phyloP scores from a whole-genome alignment of 495 filamentous ascomycete species.

The Evansstolkia leycettana region DNA sequence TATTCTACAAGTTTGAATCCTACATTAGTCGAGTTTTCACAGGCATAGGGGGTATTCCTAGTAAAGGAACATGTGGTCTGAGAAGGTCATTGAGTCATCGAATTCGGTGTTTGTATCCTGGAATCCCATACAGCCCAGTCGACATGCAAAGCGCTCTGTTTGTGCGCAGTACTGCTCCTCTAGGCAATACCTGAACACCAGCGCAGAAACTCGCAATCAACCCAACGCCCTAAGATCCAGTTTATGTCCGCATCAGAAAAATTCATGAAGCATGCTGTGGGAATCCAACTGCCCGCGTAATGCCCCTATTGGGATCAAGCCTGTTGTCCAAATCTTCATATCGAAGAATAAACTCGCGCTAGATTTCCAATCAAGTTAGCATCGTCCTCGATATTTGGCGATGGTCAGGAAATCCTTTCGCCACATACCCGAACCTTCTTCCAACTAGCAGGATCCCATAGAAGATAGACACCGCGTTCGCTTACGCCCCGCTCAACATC shows the following conservation, averaged over 20 bases:
- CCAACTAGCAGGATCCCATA: slow-evolving; percentile 81
- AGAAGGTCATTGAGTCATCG: neutral
- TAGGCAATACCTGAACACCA: slow-evolving; percentile 14
- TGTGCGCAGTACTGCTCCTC: slow-evolving; percentile 15
- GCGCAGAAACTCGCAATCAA: slow-evolving; percentile 18
- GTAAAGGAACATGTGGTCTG: too few relatives aligned
- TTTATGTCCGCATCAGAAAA: slow-evolving; percentile 2
- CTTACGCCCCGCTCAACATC: slow-evolving; percentile 47
- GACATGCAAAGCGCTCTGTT: slow-evolving; percentile 19
- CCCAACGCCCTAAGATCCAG: slow-evolving; percentile 20
- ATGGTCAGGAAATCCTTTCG: neutral
- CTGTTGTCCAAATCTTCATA: slow-evolving; percentile 65
- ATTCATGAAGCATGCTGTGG: slow-evolving; percentile 31
- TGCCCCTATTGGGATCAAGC: slow-evolving; percentile 26
- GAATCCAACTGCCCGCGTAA: slow-evolving; percentile 22
- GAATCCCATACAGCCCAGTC: slow-evolving; percentile 6
- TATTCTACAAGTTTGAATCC: too few relatives aligned
- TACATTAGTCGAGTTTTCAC: too few relatives aligned
- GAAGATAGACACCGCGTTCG: slow-evolving; percentile 78
- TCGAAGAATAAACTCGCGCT: slow-evolving; percentile 70
- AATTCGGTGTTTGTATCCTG: neutral
- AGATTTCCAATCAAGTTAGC: too few relatives aligned
- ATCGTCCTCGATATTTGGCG: too few relatives aligned
- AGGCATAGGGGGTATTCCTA: too few relatives aligned
- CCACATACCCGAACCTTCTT: slow-evolving; percentile 66